Conservation (phyloP, 176 grass and related monocot species). For the Metroxylon sagu region DNA sequence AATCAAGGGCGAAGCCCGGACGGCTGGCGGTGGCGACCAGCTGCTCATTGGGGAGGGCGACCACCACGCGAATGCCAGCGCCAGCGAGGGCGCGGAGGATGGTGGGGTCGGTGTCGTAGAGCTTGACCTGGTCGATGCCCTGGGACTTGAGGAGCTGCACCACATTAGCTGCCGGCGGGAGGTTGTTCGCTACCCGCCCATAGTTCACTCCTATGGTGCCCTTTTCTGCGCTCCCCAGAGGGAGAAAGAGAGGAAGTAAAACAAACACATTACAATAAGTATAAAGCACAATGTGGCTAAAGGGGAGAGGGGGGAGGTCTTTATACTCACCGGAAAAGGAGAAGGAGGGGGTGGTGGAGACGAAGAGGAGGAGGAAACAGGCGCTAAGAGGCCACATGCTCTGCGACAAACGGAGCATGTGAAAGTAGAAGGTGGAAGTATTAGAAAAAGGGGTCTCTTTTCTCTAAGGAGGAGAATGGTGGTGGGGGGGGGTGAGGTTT, state of each 20-base stretch:
- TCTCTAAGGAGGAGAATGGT: too few species aligned
- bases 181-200: conserved; percentile 78
- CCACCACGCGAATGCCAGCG: conserved; percentile 58
- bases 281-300: too few species aligned
- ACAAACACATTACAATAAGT: too few species aligned
- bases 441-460: too few species aligned
- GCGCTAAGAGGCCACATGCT: conserved; percentile 22
- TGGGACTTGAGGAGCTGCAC: conserved; percentile 78
- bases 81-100: conserved; percentile 61
- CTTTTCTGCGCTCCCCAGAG: conserved; percentile 25
- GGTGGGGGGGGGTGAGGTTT: too few species aligned
- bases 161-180: conserved; percentile 41
- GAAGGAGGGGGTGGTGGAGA: not conserved
- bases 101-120: conserved; percentile 64
- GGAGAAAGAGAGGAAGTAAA: not conserved
- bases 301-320: too few species aligned
- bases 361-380: conserved; percentile 9
- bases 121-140: conserved; percentile 69
- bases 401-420: conserved; percentile 28
- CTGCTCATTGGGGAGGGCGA: conserved; percentile 79
- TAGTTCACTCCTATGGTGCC: conserved; percentile 83
- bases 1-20: conserved; percentile 38
- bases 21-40: conserved; percentile 26
- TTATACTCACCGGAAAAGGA: not conserved
- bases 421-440: too few species aligned